These are phyloP conservation scores for Uronychia binucleata DNA, from an alignment of 73 alveolate species.

Conservation along the genomic window DNA sequence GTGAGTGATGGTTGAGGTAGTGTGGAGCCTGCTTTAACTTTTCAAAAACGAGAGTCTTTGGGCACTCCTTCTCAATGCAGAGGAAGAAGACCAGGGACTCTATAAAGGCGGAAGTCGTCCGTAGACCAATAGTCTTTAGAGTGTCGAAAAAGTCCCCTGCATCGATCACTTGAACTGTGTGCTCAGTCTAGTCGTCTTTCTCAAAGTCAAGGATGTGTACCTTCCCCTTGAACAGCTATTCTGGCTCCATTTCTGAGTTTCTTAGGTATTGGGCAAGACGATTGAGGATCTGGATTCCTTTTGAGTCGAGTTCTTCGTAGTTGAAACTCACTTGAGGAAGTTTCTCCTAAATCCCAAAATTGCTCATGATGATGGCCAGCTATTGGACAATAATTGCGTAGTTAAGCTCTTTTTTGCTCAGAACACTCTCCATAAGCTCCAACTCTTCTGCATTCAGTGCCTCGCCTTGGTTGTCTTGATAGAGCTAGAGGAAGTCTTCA, in stretches of 20 bases:
- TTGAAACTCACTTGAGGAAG: not conserved
- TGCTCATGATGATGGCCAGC: not conserved
- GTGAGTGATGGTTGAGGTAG: no score
- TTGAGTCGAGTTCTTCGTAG: not conserved
- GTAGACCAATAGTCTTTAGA: not conserved
- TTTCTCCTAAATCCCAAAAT: not conserved
- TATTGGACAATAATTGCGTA: not conserved
- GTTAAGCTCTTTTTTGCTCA: not conserved
- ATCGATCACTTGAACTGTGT: not conserved
- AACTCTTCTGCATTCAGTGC: not conserved
- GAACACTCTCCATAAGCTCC: not conserved
- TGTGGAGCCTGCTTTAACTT: not conserved
- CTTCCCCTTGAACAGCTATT: not conserved
- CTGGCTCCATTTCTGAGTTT: not conserved
- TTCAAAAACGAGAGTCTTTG: not conserved
- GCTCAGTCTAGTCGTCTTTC: not conserved
- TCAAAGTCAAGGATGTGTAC: not conserved
- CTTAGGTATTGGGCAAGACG: not conserved
- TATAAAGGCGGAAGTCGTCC: not conserved
- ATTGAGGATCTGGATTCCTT: not conserved
- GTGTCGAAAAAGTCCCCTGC: not conserved
- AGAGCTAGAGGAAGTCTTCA: not conserved
- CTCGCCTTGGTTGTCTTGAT: not conserved
- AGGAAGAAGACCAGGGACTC: not conserved
- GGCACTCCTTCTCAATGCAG: not conserved